These are phyloP conservation scores for Nothopassalora personata DNA, from an alignment of 2,329 filamentous ascomycete species.

Conservation along the genomic window DNA sequence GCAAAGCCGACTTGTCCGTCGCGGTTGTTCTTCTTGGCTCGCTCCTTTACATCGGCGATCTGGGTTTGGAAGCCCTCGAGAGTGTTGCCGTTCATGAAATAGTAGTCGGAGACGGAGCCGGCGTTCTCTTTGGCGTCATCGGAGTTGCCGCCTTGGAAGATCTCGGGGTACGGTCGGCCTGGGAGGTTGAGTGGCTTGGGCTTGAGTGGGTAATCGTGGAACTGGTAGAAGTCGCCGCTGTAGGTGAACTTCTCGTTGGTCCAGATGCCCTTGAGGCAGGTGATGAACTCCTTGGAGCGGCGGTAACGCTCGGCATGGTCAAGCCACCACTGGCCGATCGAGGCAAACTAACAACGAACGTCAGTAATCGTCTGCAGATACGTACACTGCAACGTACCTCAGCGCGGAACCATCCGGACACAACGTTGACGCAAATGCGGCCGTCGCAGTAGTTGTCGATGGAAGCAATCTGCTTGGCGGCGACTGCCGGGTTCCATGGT, in stretches of 20 bases:
- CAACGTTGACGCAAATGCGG: constrained; percentile 49
- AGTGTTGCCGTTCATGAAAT: constrained; percentile 55
- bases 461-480: constrained; percentile 50
- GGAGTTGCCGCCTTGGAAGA: constrained; percentile 51
- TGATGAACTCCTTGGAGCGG: constrained; percentile 48
- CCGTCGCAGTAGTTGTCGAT: constrained; percentile 51
- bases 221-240: constrained; percentile 50
- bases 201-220: constrained; percentile 46
- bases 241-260: constrained; percentile 48
- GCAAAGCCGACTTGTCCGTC: constrained; percentile 46
- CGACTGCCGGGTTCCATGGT: constrained; percentile 48
- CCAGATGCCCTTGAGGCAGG: constrained; percentile 49
- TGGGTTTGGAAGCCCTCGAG: constrained; percentile 49
- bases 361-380: constrained; percentile 4
- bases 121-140: constrained; percentile 49
- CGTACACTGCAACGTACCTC: constrained; percentile 29
- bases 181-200: constrained; percentile 46
- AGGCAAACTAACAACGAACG: constrained; percentile 36
- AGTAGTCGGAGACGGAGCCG: constrained; percentile 46
- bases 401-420: constrained; percentile 51
- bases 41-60: constrained; percentile 46
- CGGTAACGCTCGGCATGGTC: constrained; percentile 51
- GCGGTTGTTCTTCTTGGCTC: constrained; percentile 42
- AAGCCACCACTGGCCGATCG: constrained; percentile 52
- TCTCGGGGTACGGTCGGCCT: constrained; percentile 46